These are phyloP conservation scores for Casuarina equisetifolia DNA, from an alignment of 306 rosid species.

Conservation along the genomic window DNA sequence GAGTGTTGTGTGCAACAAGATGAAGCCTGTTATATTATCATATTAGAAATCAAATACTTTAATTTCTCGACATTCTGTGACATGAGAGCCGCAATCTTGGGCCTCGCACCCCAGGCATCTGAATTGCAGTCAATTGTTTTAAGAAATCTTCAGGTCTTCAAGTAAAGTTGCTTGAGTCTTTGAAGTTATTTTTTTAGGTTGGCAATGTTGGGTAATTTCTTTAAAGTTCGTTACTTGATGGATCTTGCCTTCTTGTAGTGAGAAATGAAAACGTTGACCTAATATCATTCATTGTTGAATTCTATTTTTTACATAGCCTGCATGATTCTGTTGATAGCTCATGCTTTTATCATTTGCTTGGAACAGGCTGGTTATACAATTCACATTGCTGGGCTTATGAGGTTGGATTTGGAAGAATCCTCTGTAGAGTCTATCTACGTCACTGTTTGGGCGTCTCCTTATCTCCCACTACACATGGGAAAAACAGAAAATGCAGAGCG, in stretches of 20 bases:
- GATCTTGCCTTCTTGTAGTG: not conserved
- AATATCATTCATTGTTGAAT: not conserved
- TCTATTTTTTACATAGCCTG: not conserved
- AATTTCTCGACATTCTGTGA: not conserved
- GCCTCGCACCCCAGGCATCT: not conserved
- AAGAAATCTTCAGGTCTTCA: not conserved
- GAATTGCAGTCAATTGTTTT: not conserved
- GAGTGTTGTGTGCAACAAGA: not conserved
- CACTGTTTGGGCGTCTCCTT: conserved; percentile 89
- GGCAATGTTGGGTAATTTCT: not conserved
- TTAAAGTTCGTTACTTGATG: not conserved
- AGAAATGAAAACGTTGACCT: not conserved
- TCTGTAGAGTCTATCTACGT: conserved; percentile 65
- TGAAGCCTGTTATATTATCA: not conserved
- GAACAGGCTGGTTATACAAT: conserved; percentile 80
- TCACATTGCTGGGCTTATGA: conserved; percentile 88
- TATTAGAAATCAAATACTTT: not conserved
- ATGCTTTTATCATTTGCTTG: conserved; percentile 24
- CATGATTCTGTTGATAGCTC: not conserved
- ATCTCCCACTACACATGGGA: conserved; percentile 92
- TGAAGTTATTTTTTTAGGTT: not conserved
- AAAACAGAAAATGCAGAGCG: conserved; percentile 67
- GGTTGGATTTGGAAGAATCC: conserved; percentile 84
- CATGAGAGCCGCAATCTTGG: not conserved
- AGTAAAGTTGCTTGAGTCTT: not conserved